Percentiles rank a stretch among this genome's conserved stretches.
Evolutionary conservation across 805 yeast genomes (phyloP).

Genomic region (Wickerhamomyces alni): DNA sequence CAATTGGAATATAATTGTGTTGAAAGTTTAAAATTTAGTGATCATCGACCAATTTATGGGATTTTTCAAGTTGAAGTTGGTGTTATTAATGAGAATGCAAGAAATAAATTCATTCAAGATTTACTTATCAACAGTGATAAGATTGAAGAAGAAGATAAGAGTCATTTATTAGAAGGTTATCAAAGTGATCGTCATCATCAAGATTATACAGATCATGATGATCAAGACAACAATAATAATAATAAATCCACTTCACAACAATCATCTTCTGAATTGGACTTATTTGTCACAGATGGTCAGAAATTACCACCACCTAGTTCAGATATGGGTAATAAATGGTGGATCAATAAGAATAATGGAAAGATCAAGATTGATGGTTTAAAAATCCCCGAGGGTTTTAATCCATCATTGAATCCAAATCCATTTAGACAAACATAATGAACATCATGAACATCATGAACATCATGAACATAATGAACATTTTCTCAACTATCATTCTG

Average conservation of each 20-base stretch:
- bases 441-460: no score
- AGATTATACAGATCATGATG: no score
- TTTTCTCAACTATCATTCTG: background rate
- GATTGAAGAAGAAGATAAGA: constrained; percentile 39
- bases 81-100: constrained; percentile 54
- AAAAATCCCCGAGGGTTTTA: constrained; percentile 39
- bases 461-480: background rate
- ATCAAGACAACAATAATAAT: background rate
- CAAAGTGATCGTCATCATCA: background rate
- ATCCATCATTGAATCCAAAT: constrained; percentile 64
- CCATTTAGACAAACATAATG: constrained; percentile 63
- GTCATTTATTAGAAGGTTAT: constrained; percentile 21
- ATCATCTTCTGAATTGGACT: no score
- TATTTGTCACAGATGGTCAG: constrained; percentile 9
- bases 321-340: constrained; percentile 72
- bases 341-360: constrained; percentile 66
- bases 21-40: constrained; percentile 61
- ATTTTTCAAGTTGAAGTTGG: constrained; percentile 57
- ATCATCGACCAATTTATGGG: constrained; percentile 87
- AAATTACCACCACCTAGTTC: constrained; percentile 87
- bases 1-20: constrained; percentile 58
- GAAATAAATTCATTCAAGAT: constrained; percentile 43
- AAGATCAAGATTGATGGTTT: constrained; percentile 49
- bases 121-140: constrained; percentile 44
- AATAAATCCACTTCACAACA: no score